Evolutionary conservation across 1,284 basidiomycete genomes (phyloP).

Genomic region (Austroboletus novae-zelandiae): DNA sequence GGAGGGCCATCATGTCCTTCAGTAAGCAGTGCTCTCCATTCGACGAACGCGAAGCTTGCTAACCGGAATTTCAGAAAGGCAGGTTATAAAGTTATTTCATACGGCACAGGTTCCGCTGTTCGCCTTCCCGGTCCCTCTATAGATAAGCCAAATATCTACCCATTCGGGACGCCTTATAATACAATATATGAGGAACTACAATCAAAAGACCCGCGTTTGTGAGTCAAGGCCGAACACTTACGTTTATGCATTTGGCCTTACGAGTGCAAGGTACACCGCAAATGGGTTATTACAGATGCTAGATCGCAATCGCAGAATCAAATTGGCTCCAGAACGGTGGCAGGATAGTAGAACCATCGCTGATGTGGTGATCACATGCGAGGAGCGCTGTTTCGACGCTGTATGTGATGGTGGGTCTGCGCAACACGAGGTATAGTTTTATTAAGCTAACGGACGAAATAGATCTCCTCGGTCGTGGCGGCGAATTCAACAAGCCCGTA

Average conservation of each 20-base stretch:
- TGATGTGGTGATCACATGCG: conserved; percentile 98
- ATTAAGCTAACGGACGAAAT: conserved; percentile 13
- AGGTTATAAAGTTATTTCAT: conserved; percentile 89
- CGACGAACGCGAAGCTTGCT: conserved; percentile 1
- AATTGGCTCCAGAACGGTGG: conserved; percentile 94
- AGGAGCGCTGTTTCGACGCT: conserved; percentile 97
- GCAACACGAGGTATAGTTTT: conserved; percentile 8
- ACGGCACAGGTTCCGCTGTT: conserved; percentile 95
- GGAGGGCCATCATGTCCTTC: conserved; percentile 93
- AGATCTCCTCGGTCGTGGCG: conserved; percentile 89
- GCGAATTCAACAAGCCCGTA: conserved; percentile 91
- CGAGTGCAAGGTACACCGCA: conserved; percentile 73
- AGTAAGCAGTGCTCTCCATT: conserved; percentile 52
- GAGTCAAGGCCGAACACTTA: conserved; percentile 32
- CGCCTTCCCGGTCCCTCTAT: conserved; percentile 94
- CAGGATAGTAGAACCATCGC: conserved; percentile 86
- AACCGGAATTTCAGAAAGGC: conserved; percentile 59
- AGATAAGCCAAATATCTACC: conserved; percentile 97
- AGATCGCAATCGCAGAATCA: conserved; percentile 92
- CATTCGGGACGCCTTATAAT: conserved; percentile 98
- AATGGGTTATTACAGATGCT: conserved; percentile 98
- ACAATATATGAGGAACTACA: conserved; percentile 93
- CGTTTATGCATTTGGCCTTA: conserved; percentile 12
- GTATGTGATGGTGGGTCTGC: conserved; percentile 87
- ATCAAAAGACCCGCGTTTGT: conserved; percentile 84